phyloP scores from a whole-genome alignment of 176 grass and related monocot species.

The Thalia dealbata region DNA sequence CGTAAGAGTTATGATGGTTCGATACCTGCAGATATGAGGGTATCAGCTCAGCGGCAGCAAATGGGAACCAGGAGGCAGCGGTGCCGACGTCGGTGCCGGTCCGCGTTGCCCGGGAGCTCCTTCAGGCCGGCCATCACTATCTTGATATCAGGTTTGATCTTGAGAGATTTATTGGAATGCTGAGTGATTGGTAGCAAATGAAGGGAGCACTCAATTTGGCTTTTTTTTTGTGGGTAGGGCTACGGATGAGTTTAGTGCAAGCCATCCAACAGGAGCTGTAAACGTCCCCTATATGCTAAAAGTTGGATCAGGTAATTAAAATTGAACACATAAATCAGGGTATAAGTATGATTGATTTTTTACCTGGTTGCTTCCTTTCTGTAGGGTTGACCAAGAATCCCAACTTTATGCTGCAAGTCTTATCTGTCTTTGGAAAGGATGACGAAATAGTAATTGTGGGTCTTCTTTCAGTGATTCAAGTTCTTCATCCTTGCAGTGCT shows the following conservation, averaged over 20 bases:
- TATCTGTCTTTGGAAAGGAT: constrained; percentile 30
- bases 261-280: constrained; percentile 53
- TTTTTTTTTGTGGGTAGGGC: constrained; percentile 34
- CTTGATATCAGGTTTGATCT: constrained; percentile 66
- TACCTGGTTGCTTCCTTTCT: neutral
- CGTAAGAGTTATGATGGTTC: too few relatives aligned
- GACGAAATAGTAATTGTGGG: constrained; percentile 59
- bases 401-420: constrained; percentile 56
- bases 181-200: too few relatives aligned
- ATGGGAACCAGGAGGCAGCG: neutral
- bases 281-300: constrained; percentile 72
- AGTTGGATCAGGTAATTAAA: constrained; percentile 48
- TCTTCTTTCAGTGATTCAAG: neutral
- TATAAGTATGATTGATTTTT: too few relatives aligned
- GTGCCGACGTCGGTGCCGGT: constrained; percentile 72
- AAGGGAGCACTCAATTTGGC: neutral
- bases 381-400: constrained; percentile 51
- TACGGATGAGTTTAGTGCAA: constrained; percentile 41
- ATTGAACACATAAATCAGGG: too few relatives aligned
- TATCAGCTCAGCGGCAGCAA: constrained; percentile 16
- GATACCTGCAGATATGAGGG: too few relatives aligned
- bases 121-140: constrained; percentile 66
- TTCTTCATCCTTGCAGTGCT: neutral
- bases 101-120: constrained; percentile 68
- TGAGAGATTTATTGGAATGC: too few relatives aligned